phyloP scores from a whole-genome alignment of 805 yeast genomes.

The Metschnikowia borealis region DNA sequence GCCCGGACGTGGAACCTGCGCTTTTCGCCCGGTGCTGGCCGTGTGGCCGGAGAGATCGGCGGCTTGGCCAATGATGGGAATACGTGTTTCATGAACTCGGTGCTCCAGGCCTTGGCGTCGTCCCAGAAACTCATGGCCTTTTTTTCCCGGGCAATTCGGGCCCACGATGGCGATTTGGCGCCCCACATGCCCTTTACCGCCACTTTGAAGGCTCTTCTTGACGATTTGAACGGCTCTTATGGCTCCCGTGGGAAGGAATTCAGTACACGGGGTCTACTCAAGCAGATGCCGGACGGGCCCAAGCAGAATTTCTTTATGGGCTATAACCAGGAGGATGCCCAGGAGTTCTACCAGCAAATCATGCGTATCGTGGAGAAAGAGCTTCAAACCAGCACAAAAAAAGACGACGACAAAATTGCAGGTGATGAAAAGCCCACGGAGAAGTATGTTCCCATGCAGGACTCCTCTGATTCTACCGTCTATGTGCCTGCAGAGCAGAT shows the following conservation, averaged over 20 bases:
- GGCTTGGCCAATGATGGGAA: constrained; percentile 89
- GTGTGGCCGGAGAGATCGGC: constrained; percentile 70
- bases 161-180: constrained; percentile 20
- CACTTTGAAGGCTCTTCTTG: constrained; percentile 49
- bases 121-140: constrained; percentile 57
- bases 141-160: constrained; percentile 40
- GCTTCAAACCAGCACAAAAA: constrained; percentile 21
- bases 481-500: constrained; percentile 71
- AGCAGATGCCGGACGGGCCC: constrained; percentile 73
- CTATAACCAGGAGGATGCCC: constrained; percentile 94
- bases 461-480: constrained; percentile 34
- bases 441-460: constrained; percentile 15
- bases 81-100: constrained; percentile 93
- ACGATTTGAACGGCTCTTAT: constrained; percentile 54
- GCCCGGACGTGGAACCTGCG: neutral
- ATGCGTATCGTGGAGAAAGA: constrained; percentile 65
- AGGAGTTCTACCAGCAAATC: constrained; percentile 85
- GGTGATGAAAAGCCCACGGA: neutral
- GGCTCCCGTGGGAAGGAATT: constrained; percentile 54
- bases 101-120: constrained; percentile 77
- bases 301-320: constrained; percentile 74
- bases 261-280: constrained; percentile 56
- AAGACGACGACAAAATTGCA: constrained; percentile 1
- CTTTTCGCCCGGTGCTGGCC: neutral
- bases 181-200: constrained; percentile 47